Conservation (phyloP, 352 stramenopile species). For the Blastocystis sp. region DNA sequence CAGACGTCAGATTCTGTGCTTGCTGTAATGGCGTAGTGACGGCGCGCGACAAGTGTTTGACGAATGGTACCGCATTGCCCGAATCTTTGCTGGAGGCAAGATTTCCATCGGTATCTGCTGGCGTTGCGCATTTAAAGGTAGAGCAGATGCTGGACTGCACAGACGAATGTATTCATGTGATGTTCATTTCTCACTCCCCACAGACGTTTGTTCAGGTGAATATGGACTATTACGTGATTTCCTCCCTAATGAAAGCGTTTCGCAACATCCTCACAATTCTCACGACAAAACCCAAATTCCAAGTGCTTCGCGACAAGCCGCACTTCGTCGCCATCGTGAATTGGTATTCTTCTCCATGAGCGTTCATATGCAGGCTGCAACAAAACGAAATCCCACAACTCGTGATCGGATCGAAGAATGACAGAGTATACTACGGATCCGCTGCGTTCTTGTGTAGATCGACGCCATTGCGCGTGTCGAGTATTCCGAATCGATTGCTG, state of each 20-base stretch:
- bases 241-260: constrained; percentile 59
- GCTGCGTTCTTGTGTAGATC: not conserved
- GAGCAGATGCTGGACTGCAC: constrained; percentile 49
- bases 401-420: constrained; percentile 27
- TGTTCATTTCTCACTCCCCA: constrained; percentile 57
- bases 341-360: not conserved
- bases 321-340: not conserved
- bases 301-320: constrained; percentile 18
- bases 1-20: constrained; percentile 14
- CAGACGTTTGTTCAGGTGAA: constrained; percentile 30
- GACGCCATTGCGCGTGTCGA: constrained; percentile 45
- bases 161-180: constrained; percentile 36
- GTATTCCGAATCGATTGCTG: constrained; percentile 40
- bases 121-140: not conserved
- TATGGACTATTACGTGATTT: constrained; percentile 65
- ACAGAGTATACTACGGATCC: not conserved
- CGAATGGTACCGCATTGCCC: constrained; percentile 51
- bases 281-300: constrained; percentile 65
- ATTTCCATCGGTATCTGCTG: not conserved
- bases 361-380: constrained; percentile 33
- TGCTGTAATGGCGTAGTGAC: constrained; percentile 3
- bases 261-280: constrained; percentile 53
- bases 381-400: constrained; percentile 2
- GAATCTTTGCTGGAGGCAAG: constrained; percentile 27
- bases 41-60: constrained; percentile 58